Conservation (phyloP, 306 rosid genomes). For the Sicyos edulis region DNA sequence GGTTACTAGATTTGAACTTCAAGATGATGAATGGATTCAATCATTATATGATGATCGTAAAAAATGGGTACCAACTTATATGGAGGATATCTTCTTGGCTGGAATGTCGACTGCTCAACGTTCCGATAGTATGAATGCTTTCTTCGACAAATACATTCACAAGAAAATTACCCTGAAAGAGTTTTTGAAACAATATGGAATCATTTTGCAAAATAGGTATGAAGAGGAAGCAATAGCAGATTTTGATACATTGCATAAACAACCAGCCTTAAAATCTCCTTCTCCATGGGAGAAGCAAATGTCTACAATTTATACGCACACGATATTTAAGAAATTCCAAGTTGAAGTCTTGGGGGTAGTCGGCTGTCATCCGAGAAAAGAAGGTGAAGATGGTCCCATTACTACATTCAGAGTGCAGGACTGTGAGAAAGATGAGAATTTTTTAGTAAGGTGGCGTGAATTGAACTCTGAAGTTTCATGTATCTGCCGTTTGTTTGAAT, state of each 20-base stretch:
- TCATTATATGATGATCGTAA: conserved; percentile 69
- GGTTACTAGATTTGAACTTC: conserved; percentile 75
- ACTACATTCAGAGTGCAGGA: conserved; percentile 66
- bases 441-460: conserved; percentile 62
- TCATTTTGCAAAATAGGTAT: conserved; percentile 71
- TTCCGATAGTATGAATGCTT: conserved; percentile 76
- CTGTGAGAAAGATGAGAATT: conserved; percentile 69
- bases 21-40: conserved; percentile 59
- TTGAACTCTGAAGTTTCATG: conserved; percentile 69
- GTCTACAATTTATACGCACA: conserved; percentile 81
- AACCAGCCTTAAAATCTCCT: conserved; percentile 89
- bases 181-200: conserved; percentile 74
- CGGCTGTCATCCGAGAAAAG: conserved; percentile 77
- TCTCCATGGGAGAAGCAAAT: conserved; percentile 96
- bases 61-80: conserved; percentile 73
- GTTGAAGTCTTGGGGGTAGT: conserved; percentile 85
- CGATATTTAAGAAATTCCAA: conserved; percentile 85
- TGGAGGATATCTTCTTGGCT: conserved; percentile 72
- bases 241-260: conserved; percentile 89
- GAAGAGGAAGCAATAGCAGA: conserved; percentile 89
- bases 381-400: conserved; percentile 51
- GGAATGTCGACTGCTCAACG: conserved; percentile 77
- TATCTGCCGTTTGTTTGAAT: conserved; percentile 74
- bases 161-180: conserved; percentile 80
- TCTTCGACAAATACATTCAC: conserved; percentile 86